These are phyloP conservation scores for Plantago coronopus DNA, from an alignment of 305 asterid genomes.

Conservation along the genomic window DNA sequence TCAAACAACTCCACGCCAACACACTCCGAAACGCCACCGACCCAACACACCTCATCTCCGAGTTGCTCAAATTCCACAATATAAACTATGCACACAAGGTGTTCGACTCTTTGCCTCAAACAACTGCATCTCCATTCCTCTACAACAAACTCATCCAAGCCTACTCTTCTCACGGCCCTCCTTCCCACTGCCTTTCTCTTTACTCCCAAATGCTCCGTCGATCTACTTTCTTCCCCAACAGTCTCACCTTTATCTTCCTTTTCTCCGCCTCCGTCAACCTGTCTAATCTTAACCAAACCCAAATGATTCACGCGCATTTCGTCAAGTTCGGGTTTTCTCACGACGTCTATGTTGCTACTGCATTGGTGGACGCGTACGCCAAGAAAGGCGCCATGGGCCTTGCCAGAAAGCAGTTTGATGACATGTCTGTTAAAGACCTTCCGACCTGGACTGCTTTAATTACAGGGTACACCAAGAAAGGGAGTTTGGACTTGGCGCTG, in stretches of 20 bases:
- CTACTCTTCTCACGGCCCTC: too few relatives aligned
- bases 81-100: constrained; percentile 63
- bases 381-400: too few relatives aligned
- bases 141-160: constrained; percentile 84
- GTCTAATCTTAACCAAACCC: constrained; percentile 37
- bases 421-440: too few relatives aligned
- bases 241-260: too few relatives aligned
- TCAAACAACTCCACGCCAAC: constrained; percentile 55
- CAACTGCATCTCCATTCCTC: constrained; percentile 47
- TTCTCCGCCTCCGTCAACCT: constrained; percentile 49
- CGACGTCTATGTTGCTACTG: too few relatives aligned
- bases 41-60: constrained; percentile 36
- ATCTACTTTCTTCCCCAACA: too few relatives aligned
- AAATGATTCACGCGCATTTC: constrained; percentile 60
- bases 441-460: constrained; percentile 82
- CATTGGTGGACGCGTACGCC: too few relatives aligned
- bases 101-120: constrained; percentile 54
- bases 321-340: constrained; percentile 56
- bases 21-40: constrained; percentile 53
- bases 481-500: too few relatives aligned
- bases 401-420: too few relatives aligned
- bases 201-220: too few relatives aligned
- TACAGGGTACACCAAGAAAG: constrained; percentile 56
- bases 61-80: constrained; percentile 44
- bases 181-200: constrained; percentile 48